phyloP scores from a whole-genome alignment of 2,329 filamentous ascomycete genomes.

The Fonsecaea monophora region DNA sequence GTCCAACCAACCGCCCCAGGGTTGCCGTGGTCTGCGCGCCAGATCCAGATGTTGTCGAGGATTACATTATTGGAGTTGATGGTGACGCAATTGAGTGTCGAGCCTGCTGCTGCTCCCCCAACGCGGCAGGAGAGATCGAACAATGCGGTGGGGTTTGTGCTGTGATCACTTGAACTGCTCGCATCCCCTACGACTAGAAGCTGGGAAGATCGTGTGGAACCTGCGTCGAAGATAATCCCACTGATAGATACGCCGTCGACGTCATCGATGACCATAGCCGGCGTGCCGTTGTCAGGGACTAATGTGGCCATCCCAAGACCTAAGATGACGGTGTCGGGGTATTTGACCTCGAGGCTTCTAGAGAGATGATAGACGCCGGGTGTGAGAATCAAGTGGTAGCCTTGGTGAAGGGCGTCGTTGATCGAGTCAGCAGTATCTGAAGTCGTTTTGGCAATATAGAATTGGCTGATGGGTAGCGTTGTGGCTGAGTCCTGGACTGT shows the following conservation, averaged over 20 bases:
- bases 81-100: neutral
- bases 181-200: neutral
- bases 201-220: neutral
- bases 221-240: slow-evolving; percentile 1
- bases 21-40: slow-evolving; percentile 2
- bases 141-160: neutral
- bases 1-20: neutral
- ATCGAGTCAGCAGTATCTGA: slow-evolving; percentile 1
- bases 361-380: slow-evolving; percentile 4
- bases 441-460: neutral
- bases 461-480: slow-evolving; percentile 1
- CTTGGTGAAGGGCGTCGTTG: neutral
- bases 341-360: neutral
- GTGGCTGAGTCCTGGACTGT: neutral
- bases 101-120: neutral
- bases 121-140: slow-evolving; percentile 1
- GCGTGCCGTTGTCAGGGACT: slow-evolving; percentile 1
- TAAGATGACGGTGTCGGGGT: neutral
- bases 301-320: slow-evolving; percentile 5
- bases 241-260: neutral
- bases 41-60: slow-evolving; percentile 8
- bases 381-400: slow-evolving; percentile 2
- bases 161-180: neutral
- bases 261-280: neutral
- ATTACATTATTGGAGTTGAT: slow-evolving; percentile 2